phyloP scores from a whole-genome alignment of 176 grass and related monocot species.

The Bothriochloa decipiens region DNA sequence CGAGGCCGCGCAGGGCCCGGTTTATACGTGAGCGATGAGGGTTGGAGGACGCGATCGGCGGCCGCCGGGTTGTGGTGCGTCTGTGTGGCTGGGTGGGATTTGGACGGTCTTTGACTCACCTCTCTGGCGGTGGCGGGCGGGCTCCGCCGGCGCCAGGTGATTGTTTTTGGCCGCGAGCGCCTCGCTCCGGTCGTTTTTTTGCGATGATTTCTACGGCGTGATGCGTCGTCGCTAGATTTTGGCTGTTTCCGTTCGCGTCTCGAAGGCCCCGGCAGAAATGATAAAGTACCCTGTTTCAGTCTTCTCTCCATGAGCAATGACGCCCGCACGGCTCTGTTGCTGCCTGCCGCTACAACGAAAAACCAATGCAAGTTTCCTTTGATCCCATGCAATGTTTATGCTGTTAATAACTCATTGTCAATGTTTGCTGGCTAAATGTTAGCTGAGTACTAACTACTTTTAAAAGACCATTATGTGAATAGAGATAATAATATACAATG shows the following conservation, averaged over 20 bases:
- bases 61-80: not conserved
- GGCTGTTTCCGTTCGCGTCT: not conserved
- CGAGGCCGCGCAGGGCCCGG: not conserved
- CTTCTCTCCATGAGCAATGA: not conserved
- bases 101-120: constrained; percentile 2
- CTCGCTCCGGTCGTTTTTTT: not conserved
- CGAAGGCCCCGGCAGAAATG: not conserved
- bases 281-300: not conserved
- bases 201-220: not conserved
- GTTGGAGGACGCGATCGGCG: not conserved
- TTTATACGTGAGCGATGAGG: constrained; percentile 1
- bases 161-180: constrained; percentile 5
- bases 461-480: no score
- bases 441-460: no score
- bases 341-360: not conserved
- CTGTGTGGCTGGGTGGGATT: not conserved
- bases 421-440: no score
- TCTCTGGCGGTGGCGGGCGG: not conserved
- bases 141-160: not conserved
- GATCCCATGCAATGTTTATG: not conserved
- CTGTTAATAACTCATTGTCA: no score
- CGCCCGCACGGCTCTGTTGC: no score
- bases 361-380: not conserved
- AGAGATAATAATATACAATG: no score
- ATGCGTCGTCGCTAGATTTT: not conserved